phyloP scores from a whole-genome alignment of 495 filamentous ascomycete species.

The Neurospora cerealis region DNA sequence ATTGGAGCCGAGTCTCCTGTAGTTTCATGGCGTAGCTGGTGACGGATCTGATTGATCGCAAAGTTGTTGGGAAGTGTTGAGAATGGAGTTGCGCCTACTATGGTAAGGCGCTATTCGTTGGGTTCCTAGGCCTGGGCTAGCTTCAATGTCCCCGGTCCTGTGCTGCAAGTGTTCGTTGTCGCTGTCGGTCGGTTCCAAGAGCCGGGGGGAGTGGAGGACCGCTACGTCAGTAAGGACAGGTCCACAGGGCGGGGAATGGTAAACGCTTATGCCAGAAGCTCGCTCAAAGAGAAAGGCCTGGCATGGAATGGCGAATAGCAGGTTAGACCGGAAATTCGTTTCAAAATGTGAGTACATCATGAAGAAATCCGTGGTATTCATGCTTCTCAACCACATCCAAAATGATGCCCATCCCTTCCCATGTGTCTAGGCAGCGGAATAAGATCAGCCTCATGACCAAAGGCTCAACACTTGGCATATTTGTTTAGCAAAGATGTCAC shows the following conservation, averaged over 20 bases:
- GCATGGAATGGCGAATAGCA: not conserved
- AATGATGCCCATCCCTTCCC: not conserved
- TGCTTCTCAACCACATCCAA: not conserved
- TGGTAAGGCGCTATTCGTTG: not conserved
- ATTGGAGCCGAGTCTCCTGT: slow-evolving; percentile 7
- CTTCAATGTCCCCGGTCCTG: not conserved
- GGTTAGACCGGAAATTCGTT: not conserved
- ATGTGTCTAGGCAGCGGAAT: not conserved
- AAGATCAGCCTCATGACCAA: not conserved
- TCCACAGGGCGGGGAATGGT: not conserved
- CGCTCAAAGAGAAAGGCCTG: not conserved
- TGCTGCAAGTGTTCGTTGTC: not conserved
- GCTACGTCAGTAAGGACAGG: not conserved
- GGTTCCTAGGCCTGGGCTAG: not conserved
- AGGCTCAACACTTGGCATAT: not conserved
- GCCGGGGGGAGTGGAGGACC: not conserved
- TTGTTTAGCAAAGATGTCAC: not conserved
- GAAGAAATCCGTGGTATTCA: not conserved
- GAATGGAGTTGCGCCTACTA: not conserved
- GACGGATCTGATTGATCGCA: not conserved
- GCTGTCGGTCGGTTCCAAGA: not conserved
- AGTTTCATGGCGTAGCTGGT: slow-evolving; percentile 16
- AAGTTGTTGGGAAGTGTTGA: not conserved
- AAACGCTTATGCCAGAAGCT: not conserved
- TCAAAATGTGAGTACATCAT: not conserved